Evolutionary conservation across 805 yeast genomes (phyloP), one percentile per base, ranked within the genome.

Genomic region (Lipomyces yamadae): DNA sequence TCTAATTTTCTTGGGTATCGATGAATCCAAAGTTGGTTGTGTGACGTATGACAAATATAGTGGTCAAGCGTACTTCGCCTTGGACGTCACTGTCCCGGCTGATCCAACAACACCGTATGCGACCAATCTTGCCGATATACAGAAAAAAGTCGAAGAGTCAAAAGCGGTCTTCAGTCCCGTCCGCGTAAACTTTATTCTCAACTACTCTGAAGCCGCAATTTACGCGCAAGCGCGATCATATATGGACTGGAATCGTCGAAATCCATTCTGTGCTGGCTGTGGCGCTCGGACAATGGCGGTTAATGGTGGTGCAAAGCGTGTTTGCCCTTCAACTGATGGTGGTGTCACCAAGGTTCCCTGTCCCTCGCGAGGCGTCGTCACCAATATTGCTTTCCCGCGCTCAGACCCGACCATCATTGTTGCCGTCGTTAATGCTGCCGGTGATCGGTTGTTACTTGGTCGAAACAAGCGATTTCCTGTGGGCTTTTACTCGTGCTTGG

Each of bases 391-490:
- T 29, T 94, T 91, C 81, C 99, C 99, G 15, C 82, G 99, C 63
- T 90, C 97, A 0, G 99, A 94, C 76, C 89, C 96, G 6, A 95
- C 91, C 2, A 86, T 91, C 45, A 94, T 94, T 68, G 87, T 91
- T 8, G 96, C 95, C 0, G 85, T 92, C 13, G 83, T 91, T 29
- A 88, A 89, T 72, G 72, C 81, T 10, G 86, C 84, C 15, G 85
- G 86, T 35, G 78, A 85, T 61, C 86, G 86, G 75, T 80, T 91
- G 15, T 82, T 94, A 39, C 79, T 94, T 15, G 96, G 93, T 1
- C 83, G 90, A 62, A 85, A 86, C 67, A 86, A 83, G 71, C 81
- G 97, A 63, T 85, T 85, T 74, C 85, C 86, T 4, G 61, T 67
- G n/a, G 56, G 67, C 35, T 66, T 74, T 52, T 94, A 88, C 78